Base-by-base conservation (phyloP, 345 rosid genomes). In the Eucalyptus polyanthemos region DNA sequence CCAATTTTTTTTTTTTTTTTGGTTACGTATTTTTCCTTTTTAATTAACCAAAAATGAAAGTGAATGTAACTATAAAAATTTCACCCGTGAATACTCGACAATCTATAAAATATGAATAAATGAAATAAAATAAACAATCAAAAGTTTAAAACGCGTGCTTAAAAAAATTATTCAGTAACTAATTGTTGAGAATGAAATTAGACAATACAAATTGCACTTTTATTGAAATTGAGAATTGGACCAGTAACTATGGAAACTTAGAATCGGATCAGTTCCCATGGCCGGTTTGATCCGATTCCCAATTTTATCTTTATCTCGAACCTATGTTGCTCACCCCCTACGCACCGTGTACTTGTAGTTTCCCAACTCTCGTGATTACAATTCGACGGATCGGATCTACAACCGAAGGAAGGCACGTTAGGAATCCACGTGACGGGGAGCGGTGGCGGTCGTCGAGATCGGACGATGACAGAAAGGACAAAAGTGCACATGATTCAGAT, bases 171-270 rank as follows among this genome's bases (percentile, higher is more conserved):
- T 9, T 2, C 6, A 0, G 11, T 56, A 4, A 21, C 12, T 3
- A 9, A 22, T 56, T 56, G 0, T 56, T 1, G 13, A 0, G 5
- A 56, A 56, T 10, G 4, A 4, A 56, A 56, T 9, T 0, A 56
- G 9, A 56, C 12, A 21, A 22, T 9, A 22, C 12, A 0, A 4
- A 0, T 54, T 0, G 2, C 11, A 9, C 0, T 56, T 56, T 56
- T 0, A 4, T 56, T 56, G 62, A 24, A 56, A 56, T 22, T 4
- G 62, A 56, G 13, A 56, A 1, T 4, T 5, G 13, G 14, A 24
- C 3, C 1, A 1, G 1, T 24, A 56, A 9, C 0, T 10, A 56
- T 22, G 6, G 1, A 0, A 56, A 56, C 29, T 56, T 24, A 10
- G 12, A 56, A 56, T 9, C 0, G 2, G 62, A 56, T 9, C 3